Percentiles rank a stretch among this genome's conserved stretches.
phyloP scores from a whole-genome alignment of 1,139 yeast species.

The Yamadazyma atlantica region DNA sequence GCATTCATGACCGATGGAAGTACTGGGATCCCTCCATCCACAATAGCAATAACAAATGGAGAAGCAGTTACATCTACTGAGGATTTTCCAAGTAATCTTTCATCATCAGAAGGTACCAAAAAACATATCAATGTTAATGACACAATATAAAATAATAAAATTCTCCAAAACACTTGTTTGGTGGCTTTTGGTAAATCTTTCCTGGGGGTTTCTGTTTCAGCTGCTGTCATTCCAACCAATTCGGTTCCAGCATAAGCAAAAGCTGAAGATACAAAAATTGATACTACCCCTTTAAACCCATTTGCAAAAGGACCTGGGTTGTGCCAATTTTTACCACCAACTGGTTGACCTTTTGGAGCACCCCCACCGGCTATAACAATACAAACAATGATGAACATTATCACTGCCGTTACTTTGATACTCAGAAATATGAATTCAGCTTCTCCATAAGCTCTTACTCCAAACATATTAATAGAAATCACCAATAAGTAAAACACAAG shows the following conservation, averaged over 20 bases:
- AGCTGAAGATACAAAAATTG: constrained; percentile 44
- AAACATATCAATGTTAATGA: constrained; percentile 39
- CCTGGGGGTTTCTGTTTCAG: constrained; percentile 42
- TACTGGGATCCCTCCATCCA: constrained; percentile 49
- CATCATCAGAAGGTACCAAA: constrained; percentile 35
- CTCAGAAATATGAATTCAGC: constrained; percentile 41
- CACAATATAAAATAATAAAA: constrained; percentile 39
- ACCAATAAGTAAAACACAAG: constrained; percentile 37
- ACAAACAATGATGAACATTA: constrained; percentile 42
- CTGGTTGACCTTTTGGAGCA: constrained; percentile 34
- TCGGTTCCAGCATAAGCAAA: constrained; percentile 45
- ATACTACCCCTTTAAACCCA: constrained; percentile 44
- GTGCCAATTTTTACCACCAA: constrained; percentile 42
- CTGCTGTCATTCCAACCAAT: constrained; percentile 42
- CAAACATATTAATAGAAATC: constrained; percentile 37
- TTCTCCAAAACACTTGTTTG: constrained; percentile 48
- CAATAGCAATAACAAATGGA: constrained; percentile 42
- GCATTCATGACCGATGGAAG: constrained; percentile 49
- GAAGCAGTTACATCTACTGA: constrained; percentile 23
- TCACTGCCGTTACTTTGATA: constrained; percentile 38
- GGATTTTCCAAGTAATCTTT: constrained; percentile 31
- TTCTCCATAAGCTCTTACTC: constrained; percentile 46
- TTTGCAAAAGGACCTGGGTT: constrained; percentile 43
- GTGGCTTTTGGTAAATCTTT: constrained; percentile 40
- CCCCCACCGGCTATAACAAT: constrained; percentile 45